Conservation (phyloP, 768 basidiomycete genomes). For the Auriscalpium vulgare region DNA sequence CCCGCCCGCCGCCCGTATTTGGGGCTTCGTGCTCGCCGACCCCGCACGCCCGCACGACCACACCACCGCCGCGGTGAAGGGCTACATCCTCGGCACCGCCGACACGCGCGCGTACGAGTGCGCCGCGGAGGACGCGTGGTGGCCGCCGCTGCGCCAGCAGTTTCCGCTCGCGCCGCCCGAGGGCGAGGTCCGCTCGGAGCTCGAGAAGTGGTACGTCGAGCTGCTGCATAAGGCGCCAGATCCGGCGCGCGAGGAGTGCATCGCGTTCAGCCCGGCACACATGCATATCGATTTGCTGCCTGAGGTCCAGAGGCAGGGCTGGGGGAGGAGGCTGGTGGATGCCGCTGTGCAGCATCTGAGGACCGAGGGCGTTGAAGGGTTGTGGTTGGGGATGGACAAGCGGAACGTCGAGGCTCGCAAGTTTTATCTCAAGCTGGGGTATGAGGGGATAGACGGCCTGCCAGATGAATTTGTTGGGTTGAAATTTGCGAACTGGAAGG, state of each 20-base stretch:
- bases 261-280: slow-evolving; percentile 65
- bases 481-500: slow-evolving; percentile 31
- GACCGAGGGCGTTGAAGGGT: slow-evolving; percentile 32
- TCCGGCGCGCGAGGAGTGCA: slow-evolving; percentile 39
- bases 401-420: slow-evolving; percentile 49
- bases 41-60: slow-evolving; percentile 22
- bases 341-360: slow-evolving; percentile 47
- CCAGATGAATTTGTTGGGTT: slow-evolving; percentile 47
- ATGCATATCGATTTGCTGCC: slow-evolving; percentile 69
- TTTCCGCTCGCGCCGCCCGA: slow-evolving; percentile 32
- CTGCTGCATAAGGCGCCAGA: slow-evolving; percentile 28
- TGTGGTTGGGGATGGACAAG: slow-evolving; percentile 67
- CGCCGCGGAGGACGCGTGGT: slow-evolving; percentile 51
- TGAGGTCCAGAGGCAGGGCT: slow-evolving; percentile 58
- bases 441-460: slow-evolving; percentile 46
- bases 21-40: slow-evolving; percentile 69
- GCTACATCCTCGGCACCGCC: slow-evolving; percentile 60
- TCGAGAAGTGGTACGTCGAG: slow-evolving; percentile 35
- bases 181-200: slow-evolving; percentile 16
- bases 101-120: slow-evolving; percentile 62
- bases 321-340: slow-evolving; percentile 58
- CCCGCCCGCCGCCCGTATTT: slow-evolving; percentile 32
- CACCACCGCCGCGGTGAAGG: slow-evolving; percentile 44
- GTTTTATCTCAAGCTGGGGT: slow-evolving; percentile 61
- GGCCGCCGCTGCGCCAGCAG: slow-evolving; percentile 49